Percentiles rank a stretch among this genome's conserved stretches.
These are phyloP conservation scores for Ochetophila trinervis DNA, from an alignment of 306 rosid genomes.

Conservation along the genomic window DNA sequence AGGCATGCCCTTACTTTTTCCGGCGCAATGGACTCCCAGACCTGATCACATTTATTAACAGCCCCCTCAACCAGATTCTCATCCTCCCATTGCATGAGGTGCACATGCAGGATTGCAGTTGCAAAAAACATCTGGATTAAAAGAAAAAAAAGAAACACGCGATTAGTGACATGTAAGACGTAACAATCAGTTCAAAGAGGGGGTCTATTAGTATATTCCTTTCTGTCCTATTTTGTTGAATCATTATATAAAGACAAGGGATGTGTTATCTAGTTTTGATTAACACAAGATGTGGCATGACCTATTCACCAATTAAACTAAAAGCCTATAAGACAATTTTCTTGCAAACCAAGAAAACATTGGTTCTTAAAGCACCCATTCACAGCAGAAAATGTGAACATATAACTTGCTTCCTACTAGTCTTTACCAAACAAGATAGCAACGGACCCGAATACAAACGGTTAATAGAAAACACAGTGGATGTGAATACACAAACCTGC, in stretches of 20 bases:
- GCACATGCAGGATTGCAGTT: conserved; percentile 82
- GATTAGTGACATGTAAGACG: background rate
- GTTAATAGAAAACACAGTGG: conserved; percentile 3
- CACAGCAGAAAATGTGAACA: background rate
- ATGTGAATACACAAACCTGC: conserved; percentile 50
- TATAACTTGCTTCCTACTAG: background rate
- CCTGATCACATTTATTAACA: conserved; percentile 63
- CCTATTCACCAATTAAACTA: background rate
- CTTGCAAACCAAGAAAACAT: background rate
- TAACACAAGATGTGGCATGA: background rate
- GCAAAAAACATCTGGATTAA: conserved; percentile 88
- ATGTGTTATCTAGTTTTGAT: background rate
- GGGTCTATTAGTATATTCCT: background rate
- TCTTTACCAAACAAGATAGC: background rate
- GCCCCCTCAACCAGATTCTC: conserved; percentile 73
- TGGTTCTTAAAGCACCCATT: background rate
- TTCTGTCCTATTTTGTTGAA: background rate
- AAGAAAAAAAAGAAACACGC: conserved; percentile 15
- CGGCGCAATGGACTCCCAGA: conserved; percentile 72
- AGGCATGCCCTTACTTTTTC: conserved; percentile 60
- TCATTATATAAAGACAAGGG: background rate
- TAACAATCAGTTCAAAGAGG: background rate
- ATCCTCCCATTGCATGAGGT: conserved; percentile 94
- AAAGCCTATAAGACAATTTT: no score
- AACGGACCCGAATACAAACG: conserved; percentile 12